Evolutionary conservation across 2,329 filamentous ascomycete species (phyloP).

Genomic region (Exserohilum rostratum): DNA sequence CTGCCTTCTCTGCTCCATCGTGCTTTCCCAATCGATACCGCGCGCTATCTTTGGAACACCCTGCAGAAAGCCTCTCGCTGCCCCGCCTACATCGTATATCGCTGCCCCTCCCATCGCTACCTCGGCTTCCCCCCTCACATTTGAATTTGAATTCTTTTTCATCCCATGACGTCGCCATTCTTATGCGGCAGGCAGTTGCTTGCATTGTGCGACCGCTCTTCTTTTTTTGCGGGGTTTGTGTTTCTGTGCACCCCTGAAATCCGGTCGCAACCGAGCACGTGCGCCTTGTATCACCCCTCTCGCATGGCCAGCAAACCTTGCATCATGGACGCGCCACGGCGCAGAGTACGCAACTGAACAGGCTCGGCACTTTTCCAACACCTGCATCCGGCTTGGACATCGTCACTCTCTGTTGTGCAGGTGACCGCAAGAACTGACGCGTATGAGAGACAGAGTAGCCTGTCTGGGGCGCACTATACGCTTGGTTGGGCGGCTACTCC

Average conservation of each 20-base stretch:
- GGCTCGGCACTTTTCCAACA: neutral
- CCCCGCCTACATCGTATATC: constrained; percentile 8
- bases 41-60: constrained; percentile 6
- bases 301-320: constrained; percentile 6
- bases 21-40: constrained; percentile 15
- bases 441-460: neutral
- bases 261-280: neutral
- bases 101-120: neutral
- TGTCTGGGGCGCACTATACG: neutral
- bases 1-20: neutral
- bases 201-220: neutral
- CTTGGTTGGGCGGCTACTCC: no score
- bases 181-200: neutral
- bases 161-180: neutral
- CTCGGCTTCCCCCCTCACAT: neutral
- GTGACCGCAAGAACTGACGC: no score
- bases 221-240: neutral
- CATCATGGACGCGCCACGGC: neutral
- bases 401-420: no score
- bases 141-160: neutral
- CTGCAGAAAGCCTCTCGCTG: constrained; percentile 2
- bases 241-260: neutral
- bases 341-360: neutral
- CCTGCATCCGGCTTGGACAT: no score
- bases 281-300: neutral